Base-by-base conservation (phyloP, 75 land plant species). In the Selaginella moellendorffii region DNA sequence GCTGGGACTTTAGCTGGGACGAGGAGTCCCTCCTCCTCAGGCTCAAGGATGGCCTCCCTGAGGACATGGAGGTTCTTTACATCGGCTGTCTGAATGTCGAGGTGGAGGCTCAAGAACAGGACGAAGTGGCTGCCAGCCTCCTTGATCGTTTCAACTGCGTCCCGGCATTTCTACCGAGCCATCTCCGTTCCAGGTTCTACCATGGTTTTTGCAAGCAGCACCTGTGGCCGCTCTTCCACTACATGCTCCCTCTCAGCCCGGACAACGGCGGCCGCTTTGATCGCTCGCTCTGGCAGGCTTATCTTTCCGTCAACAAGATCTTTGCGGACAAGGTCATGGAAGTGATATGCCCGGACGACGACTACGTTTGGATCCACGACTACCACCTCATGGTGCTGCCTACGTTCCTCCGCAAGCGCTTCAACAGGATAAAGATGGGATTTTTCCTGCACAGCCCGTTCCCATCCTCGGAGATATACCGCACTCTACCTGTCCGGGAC, bases 251-350 rank as follows among this genome's bases (percentile, higher is more conserved):
- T 1, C 65, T 77, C 20, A 69, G 72, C 21, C 66, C 80, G 0
- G 82, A 76, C 12, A 74, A 71, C 31, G 85, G 85, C 19, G 85
- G 76, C 17, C 66, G 79, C 27, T 85, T 85, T 64, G 76, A 82
- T 61, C 76, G 83, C 54, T 64, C 73, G 8, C 82, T 80, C 17
- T 87, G 81, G 82, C 80, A 82, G 65, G 90, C 85, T 0, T 87
- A 87, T 74, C 79, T 87, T 0, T 71, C 81, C 53, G 92, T 77
- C 12, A 87, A 87, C 69, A 79, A 78, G 46, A 66, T 74, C 31
- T 87, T 85, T 82, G 78, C 92, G 2, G 81, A 87, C 30, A 87
- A 80, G 66, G 83, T 87, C 14, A 85, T 82, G 80, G 85, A 87
- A 61, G 85, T 79, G 22, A 73, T 79, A 25, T 69, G 64, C 54